Evolutionary conservation across 2,329 filamentous ascomycete genomes (phyloP).

Genomic region (Sarocladiaceae sp.): DNA sequence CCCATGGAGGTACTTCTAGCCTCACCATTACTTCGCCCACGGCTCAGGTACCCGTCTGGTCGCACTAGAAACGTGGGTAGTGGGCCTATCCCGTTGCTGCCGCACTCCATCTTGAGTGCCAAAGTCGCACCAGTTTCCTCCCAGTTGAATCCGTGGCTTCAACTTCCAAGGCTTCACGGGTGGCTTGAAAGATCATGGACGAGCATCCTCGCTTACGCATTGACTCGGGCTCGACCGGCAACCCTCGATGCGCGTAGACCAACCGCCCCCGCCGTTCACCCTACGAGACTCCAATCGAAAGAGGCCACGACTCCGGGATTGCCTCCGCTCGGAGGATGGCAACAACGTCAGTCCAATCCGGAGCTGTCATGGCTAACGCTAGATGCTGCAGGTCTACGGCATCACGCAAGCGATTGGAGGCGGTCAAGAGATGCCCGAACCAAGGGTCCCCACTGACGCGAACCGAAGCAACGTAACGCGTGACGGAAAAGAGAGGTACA

Average conservation of each 20-base stretch:
- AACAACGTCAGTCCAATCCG: too few relatives aligned
- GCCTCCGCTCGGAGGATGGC: too few relatives aligned
- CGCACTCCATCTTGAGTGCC: too few relatives aligned
- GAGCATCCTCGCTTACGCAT: neutral
- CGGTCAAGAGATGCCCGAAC: conserved; percentile 5
- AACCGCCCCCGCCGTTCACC: conserved; percentile 5
- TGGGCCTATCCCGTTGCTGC: conserved; percentile 7
- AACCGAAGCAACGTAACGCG: neutral
- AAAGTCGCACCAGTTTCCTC: too few relatives aligned
- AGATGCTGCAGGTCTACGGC: neutral
- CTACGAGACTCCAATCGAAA: conserved; percentile 2
- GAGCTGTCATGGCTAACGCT: too few relatives aligned
- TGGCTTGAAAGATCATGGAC: neutral
- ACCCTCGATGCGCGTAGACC: too few relatives aligned
- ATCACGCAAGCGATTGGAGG: neutral
- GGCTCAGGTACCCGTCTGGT: conserved; percentile 3
- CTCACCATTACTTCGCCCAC: neutral
- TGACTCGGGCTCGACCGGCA: too few relatives aligned
- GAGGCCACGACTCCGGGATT: neutral
- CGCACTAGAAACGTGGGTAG: conserved; percentile 9
- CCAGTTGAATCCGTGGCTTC: too few relatives aligned
- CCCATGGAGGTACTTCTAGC: neutral
- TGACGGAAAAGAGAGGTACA: too few relatives aligned
- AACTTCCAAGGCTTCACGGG: too few relatives aligned
- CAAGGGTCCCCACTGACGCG: neutral